Evolutionary conservation across 139 green algal species (phyloP).

Genomic region (Tetraselmis striata): DNA sequence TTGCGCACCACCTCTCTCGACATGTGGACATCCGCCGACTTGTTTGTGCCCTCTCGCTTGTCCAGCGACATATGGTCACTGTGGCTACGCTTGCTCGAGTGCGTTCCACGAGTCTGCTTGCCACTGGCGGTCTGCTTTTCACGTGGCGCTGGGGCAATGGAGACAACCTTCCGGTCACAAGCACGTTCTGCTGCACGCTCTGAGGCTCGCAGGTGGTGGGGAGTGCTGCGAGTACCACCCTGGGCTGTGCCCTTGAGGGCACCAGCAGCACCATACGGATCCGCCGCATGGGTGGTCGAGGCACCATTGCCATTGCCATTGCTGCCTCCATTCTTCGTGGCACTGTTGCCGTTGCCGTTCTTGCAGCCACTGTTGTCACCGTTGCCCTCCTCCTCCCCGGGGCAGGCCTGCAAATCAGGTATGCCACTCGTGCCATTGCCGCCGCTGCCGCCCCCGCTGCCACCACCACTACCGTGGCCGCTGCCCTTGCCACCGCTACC

Average conservation of each 20-base stretch:
- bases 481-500: slow-evolving; percentile 3
- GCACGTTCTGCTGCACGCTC: too few species aligned
- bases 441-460: slow-evolving; percentile 31
- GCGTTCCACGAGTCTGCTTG: neutral
- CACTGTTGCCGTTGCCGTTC: slow-evolving; percentile 24
- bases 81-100: neutral
- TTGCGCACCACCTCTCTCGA: neutral
- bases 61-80: neutral
- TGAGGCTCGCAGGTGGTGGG: neutral
- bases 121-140: too few species aligned
- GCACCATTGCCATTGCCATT: slow-evolving; percentile 42
- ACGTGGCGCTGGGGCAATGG: too few species aligned
- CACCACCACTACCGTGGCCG: slow-evolving; percentile 17
- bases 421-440: slow-evolving; percentile 28
- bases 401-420: neutral
- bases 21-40: neutral
- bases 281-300: slow-evolving; percentile 20
- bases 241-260: slow-evolving; percentile 43
- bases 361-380: slow-evolving; percentile 12
- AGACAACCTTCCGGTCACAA: too few species aligned
- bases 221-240: slow-evolving; percentile 4
- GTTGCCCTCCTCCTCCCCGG: slow-evolving; percentile 5
- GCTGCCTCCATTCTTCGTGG: slow-evolving; percentile 22
- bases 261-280: slow-evolving; percentile 8
- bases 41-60: neutral